Evolutionary conservation across 139 green algal species (phyloP), one percentile per base, ranked within the genome.

Genomic region (Chlamydomonas urium): DNA sequence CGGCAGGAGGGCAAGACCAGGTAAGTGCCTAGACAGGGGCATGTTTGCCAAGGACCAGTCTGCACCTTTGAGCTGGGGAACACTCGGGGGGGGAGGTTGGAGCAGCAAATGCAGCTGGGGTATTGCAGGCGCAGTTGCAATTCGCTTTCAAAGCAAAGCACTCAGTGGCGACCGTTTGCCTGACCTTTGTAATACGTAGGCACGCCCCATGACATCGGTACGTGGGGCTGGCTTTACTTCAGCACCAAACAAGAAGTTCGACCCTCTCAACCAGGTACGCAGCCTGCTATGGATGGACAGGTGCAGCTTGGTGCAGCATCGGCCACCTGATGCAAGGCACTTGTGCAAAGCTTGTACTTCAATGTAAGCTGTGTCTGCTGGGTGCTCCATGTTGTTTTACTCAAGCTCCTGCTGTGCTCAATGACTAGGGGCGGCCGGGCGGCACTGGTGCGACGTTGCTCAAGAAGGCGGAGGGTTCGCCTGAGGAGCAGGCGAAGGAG

Each of bases 121-220:
- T 8, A 4, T 8, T 29, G 32, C 14, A 45, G 32, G 33, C 33
- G 8, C 29, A 6, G 8, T 29, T 32, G 56, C 19, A 14, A 37
- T 65, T 32, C 56, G 28, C 28, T 36, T 8, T 65, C 10, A 8
- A 36, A 65, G 8, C 19, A 31, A 31, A 65, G 8, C 45, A 56
- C 10, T 65, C 26, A 65, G 8, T 32, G 17, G n/a, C 10, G 19
- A 65, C 56, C 19, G 10, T 14, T 37, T 65, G 19, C 28, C 19
- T 65, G 56, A 37, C 19, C 56, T 14, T 32, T 37, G 19, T 65
- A 29, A 37, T 65, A 42, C 60, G 14, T 37, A 75, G 57, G 83
- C 75, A 5, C 81, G 90, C 0, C 90, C 90, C 5, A 93, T 95
- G 88, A 95, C 89, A 3, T 90, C 87, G 2, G 87, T 87, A 81